phyloP scores from a whole-genome alignment of 176 grass and related monocot genomes.

The Oropetium thomaeum region DNA sequence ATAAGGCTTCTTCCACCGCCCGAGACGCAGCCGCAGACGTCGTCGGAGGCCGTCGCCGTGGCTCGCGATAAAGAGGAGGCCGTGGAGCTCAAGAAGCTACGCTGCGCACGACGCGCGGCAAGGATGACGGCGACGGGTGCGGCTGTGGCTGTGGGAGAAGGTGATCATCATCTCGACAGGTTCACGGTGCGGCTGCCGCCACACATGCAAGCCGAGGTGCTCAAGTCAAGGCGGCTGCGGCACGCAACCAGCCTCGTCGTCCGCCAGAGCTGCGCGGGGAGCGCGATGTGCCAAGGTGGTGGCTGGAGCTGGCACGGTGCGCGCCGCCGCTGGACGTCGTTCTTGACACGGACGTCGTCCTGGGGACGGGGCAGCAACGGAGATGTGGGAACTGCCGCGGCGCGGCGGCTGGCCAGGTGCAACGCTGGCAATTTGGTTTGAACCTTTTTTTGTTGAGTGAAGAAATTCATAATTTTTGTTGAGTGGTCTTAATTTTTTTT shows the following conservation, averaged over 20 bases:
- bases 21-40: background rate
- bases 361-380: conserved; percentile 12
- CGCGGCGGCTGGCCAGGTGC: background rate
- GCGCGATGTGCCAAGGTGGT: conserved; percentile 28
- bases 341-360: conserved; percentile 35
- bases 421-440: background rate
- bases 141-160: too few species aligned
- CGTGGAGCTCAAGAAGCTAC: conserved; percentile 54
- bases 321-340: conserved; percentile 32
- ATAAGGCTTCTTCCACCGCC: too few species aligned
- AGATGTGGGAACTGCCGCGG: background rate
- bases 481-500: background rate
- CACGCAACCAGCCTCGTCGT: conserved; percentile 54
- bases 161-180: conserved; percentile 47
- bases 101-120: conserved; percentile 25
- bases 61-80: conserved; percentile 36
- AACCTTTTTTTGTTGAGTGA: too few species aligned
- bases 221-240: conserved; percentile 52
- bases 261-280: conserved; percentile 40
- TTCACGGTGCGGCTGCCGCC: conserved; percentile 73
- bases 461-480: too few species aligned
- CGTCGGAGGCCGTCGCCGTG: conserved; percentile 31
- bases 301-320: conserved; percentile 52
- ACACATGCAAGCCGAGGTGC: conserved; percentile 50
- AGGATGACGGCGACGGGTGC: conserved; percentile 19